Evolutionary conservation across 1,284 basidiomycete species (phyloP), one percentile per base, ranked within the genome.

Genomic region (Leccinum solheimii): DNA sequence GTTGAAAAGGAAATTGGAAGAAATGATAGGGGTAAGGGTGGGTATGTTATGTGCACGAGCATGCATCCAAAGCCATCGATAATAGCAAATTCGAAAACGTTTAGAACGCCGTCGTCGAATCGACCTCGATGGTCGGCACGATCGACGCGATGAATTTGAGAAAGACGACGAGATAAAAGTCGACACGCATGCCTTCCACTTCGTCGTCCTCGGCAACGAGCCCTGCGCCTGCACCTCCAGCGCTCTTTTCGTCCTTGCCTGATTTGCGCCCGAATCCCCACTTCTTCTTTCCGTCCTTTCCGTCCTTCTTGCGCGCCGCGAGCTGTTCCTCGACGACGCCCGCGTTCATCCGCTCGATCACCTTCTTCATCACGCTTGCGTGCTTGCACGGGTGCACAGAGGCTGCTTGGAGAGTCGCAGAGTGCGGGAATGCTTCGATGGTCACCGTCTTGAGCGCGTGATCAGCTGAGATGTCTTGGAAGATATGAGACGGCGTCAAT

Each of bases 401-500:
- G 0, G 93, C 95, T 8, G 90, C 87, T 76, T 96, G 90, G 60
- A 95, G 83, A 30, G 90, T 87, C 4, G 86, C 80, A 0, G 90
- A 91, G 77, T 98, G 96, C 16, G 96, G 95, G 85, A 99, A 99
- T 1, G 92, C 87, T 75, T 99, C 97, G 77, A 98, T 97, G 9
- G 97, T 99, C 64, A 99, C 96, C 3, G 97, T 99, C 83, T 99
- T 99, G 79, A 95, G 88, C 1, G 97, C 97, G 72, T 99, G 95
- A 75, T 99, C 97, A 8, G 95, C 90, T 0, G 95, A 95, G 34
- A 99, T 90, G 73, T 99, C 97, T 81, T 98, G 93, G 81, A 98
- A 98, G 66, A 98, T 94, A 79, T 98, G 94, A 5, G 88, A 77
- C 1, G 94, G 93, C 3, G 88, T 93, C 55, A 97, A 81, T 10